Evolutionary conservation across 73 alveolate species (phyloP).

Genomic region (Durusdinium trenchii): DNA sequence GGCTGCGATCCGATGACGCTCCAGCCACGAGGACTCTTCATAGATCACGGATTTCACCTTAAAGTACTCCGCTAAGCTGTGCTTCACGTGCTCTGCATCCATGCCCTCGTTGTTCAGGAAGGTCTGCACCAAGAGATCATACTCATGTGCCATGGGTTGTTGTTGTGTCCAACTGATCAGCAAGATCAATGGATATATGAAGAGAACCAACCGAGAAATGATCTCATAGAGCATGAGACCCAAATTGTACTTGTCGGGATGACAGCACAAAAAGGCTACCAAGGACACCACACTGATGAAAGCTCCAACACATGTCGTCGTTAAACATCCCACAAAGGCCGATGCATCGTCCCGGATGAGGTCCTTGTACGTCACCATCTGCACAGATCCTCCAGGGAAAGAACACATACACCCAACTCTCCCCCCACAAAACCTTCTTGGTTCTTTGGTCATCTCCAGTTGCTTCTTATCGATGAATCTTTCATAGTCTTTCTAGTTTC

Average conservation of each 20-base stretch:
- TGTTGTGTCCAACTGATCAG: constrained; percentile 68
- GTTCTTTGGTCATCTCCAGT: no score
- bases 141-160: background rate
- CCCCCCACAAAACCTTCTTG: no score
- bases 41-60: constrained; percentile 77
- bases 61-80: constrained; percentile 66
- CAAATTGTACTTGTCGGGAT: constrained; percentile 43
- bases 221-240: constrained; percentile 58
- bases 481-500: no score
- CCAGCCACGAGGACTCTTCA: constrained; percentile 68
- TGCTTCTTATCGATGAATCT: no score
- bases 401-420: no score
- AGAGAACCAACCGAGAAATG: constrained; percentile 58
- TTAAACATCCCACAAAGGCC: background rate
- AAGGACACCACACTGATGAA: constrained; percentile 14
- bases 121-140: constrained; percentile 20
- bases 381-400: no score
- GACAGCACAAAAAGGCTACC: constrained; percentile 24
- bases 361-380: constrained; percentile 27
- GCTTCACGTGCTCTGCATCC: constrained; percentile 72
- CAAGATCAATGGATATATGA: constrained; percentile 36
- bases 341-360: background rate
- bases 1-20: constrained; percentile 68
- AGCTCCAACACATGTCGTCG: constrained; percentile 41
- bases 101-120: constrained; percentile 17